phyloP scores from a whole-genome alignment of 257 asterid species.

The Solanum chmielewskii region DNA sequence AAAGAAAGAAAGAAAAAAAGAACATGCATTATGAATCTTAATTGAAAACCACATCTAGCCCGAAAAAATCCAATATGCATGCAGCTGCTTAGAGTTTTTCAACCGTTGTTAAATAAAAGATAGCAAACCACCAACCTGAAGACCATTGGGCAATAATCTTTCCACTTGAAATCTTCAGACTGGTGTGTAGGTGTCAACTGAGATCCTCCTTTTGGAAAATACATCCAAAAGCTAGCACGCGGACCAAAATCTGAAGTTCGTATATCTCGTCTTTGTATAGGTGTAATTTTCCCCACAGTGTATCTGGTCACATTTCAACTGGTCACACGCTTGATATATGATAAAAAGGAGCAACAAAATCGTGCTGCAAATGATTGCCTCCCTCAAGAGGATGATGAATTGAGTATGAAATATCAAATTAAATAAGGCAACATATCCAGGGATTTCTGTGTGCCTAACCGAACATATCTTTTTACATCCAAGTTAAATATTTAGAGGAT shows the following conservation, averaged over 20 bases:
- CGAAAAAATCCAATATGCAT: background rate
- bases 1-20: background rate
- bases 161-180: constrained; percentile 98
- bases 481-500: background rate
- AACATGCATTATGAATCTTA: background rate
- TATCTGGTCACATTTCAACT: constrained; percentile 41
- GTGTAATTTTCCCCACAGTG: constrained; percentile 95
- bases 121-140: constrained; percentile 51
- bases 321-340: background rate
- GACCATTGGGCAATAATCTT: constrained; percentile 98
- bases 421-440: background rate
- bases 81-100: background rate
- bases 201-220: constrained; percentile 84
- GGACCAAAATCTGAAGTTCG: constrained; percentile 77
- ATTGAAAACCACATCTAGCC: background rate
- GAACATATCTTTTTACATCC: background rate
- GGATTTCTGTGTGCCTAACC: background rate
- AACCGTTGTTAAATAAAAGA: background rate
- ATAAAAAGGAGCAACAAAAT: background rate
- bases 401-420: background rate
- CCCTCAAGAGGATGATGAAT: background rate
- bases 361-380: background rate
- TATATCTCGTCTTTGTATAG: constrained; percentile 91
- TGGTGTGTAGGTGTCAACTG: constrained; percentile 87
- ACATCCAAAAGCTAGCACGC: constrained; percentile 94